Conservation (phyloP, 805 yeast genomes). For the Kluyveromyces dobzhanskii region DNA sequence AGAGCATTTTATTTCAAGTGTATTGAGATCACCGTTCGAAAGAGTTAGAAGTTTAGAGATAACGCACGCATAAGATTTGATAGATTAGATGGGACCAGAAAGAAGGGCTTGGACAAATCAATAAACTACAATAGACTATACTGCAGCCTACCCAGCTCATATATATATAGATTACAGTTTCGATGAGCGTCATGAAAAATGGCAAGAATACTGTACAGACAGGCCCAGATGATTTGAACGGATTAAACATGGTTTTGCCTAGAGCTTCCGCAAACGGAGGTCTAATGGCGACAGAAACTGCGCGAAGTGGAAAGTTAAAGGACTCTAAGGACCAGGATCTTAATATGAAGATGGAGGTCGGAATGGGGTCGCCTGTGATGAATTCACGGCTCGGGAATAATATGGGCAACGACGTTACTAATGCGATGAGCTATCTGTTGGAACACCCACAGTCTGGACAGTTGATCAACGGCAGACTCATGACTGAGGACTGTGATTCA, state of each 20-base stretch:
- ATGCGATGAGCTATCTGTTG: constrained; percentile 1
- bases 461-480: not conserved
- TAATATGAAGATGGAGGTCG: not conserved
- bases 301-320: not conserved
- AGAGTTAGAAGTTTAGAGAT: too few species aligned
- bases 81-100: too few species aligned
- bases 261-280: not conserved
- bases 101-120: too few species aligned
- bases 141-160: too few species aligned
- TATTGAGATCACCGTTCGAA: too few species aligned
- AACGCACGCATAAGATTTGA: too few species aligned
- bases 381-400: not conserved
- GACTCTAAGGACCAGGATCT: not conserved
- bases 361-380: not conserved
- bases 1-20: too few species aligned
- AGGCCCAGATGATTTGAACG: not conserved
- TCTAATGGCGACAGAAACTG: not conserved
- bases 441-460: not conserved
- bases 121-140: too few species aligned
- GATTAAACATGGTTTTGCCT: not conserved
- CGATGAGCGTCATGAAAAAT: not conserved
- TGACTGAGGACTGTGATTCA: not conserved
- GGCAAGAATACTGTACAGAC: not conserved
- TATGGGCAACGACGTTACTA: not conserved
- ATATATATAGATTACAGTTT: too few species aligned